These are phyloP conservation scores for Suhomyces coccinellae DNA, from an alignment of 1,139 yeast species.

Conservation along the genomic window DNA sequence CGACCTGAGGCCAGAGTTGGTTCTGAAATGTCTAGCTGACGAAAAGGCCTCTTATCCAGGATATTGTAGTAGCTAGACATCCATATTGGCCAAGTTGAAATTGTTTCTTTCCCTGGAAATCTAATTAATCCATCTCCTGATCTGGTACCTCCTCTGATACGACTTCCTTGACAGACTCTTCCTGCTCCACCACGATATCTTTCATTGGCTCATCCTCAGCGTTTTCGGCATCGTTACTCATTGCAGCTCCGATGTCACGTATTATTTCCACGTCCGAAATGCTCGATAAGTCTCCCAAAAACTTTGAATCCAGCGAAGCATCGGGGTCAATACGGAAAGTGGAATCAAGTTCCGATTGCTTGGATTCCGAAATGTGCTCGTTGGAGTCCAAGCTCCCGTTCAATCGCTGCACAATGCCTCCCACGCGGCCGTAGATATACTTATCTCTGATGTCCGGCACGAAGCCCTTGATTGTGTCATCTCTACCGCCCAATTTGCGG, in stretches of 20 bases:
- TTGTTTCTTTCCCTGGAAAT: too few species aligned
- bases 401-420: constrained; percentile 18
- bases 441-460: constrained; percentile 20
- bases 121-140: too few species aligned
- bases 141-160: neutral
- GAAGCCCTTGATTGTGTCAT: constrained; percentile 9
- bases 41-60: too few species aligned
- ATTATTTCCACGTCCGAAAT: constrained; percentile 9
- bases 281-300: constrained; percentile 6
- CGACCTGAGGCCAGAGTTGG: too few species aligned
- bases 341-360: constrained; percentile 4
- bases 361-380: neutral
- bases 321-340: constrained; percentile 4
- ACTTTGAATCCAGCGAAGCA: constrained; percentile 5
- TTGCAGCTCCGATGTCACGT: constrained; percentile 6
- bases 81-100: too few species aligned
- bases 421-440: constrained; percentile 22
- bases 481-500: constrained; percentile 26
- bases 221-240: neutral
- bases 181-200: neutral
- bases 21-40: too few species aligned
- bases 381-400: constrained; percentile 3
- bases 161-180: neutral
- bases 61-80: too few species aligned
- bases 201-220: neutral